A percentile compares a stretch with the other conserved stretches of the same genome.
Evolutionary conservation across 805 yeast genomes (phyloP).

Genomic region (Wickerhamiella cacticola): DNA sequence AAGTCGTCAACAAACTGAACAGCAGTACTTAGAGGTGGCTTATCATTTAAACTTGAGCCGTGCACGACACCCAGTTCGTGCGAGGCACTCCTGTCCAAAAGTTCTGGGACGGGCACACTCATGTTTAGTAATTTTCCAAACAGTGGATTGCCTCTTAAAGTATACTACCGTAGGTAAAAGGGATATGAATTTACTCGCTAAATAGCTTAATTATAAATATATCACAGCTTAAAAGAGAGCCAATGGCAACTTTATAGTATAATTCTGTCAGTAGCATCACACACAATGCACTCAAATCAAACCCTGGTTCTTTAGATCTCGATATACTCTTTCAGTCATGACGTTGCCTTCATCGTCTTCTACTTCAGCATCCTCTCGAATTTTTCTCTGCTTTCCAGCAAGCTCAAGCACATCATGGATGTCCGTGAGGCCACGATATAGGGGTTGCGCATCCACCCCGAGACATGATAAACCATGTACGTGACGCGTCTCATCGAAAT

Average conservation of each 20-base stretch:
- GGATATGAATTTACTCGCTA: no score
- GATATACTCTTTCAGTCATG: constrained; percentile 69
- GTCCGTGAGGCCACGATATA: constrained; percentile 51
- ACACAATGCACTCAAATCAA: no score
- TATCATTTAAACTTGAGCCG: not conserved
- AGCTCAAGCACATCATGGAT: constrained; percentile 57
- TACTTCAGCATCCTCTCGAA: constrained; percentile 56
- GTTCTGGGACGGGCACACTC: constrained; percentile 5
- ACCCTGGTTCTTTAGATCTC: constrained; percentile 82
- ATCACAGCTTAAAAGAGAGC: no score
- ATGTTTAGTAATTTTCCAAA: not conserved
- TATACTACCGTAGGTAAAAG: no score
- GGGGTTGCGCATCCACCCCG: constrained; percentile 47
- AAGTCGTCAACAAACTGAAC: constrained; percentile 21
- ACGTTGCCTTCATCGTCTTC: constrained; percentile 92
- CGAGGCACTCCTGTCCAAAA: constrained; percentile 3
- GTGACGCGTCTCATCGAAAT: constrained; percentile 64
- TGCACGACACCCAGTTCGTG: constrained; percentile 11
- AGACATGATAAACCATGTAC: constrained; percentile 58
- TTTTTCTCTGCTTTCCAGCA: constrained; percentile 29
- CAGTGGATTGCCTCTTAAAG: no score
- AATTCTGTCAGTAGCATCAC: no score
- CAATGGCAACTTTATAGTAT: not conserved
- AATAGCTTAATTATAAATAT: no score
- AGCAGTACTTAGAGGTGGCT: constrained; percentile 18